Base-by-base conservation (phyloP, 352 stramenopile genomes). In the Globisporangium acanthophoron region DNA sequence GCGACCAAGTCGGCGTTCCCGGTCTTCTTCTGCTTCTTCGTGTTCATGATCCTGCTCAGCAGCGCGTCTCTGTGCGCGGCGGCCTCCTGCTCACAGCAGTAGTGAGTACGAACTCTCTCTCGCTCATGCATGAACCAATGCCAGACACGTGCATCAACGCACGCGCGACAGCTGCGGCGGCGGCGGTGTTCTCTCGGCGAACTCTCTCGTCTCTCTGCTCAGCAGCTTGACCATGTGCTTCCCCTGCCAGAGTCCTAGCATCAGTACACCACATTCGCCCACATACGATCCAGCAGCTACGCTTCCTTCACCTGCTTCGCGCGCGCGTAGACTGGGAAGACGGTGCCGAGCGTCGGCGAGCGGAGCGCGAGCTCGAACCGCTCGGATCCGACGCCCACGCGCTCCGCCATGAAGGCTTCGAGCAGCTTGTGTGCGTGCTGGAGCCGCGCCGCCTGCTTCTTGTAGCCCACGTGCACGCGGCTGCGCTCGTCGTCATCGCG, bases 261-360 rank as follows among this genome's bases (percentile, higher is more conserved):
- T 9, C 31, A 35, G 31, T 9, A 35, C 31, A 27, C 24, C 24
- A 27, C 24, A 27, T 27, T 1, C 24, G 24, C 24, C 24, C 24
- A 27, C 24, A 27, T 27, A 27, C 24, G 24, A 27, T 27, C 24
- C 31, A 35, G 7, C 8, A 55, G 12, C 21, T 45, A 5, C 15
- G 15, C 7, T 11, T 45, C n/a, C 9, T 44, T 35, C 68, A 87
- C 79, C 67, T 82, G 67, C 44, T 84, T 74, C 4, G 85, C 31
- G 4, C 80, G 67, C 47, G 69, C 66, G 43, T 79, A 85, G 9
- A 85, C 48, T 15, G 76, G 77, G 58, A 84, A 76, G 16, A 79
- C 52, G 3, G 66, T 56, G n/a, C 75, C 64, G 8, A 87, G 52
- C 9, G 75, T 72, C 0, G 75, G 68, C 0, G 66, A 33, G 0